phyloP scores from a whole-genome alignment of 805 yeast species.

The Clavispora asparagi region DNA sequence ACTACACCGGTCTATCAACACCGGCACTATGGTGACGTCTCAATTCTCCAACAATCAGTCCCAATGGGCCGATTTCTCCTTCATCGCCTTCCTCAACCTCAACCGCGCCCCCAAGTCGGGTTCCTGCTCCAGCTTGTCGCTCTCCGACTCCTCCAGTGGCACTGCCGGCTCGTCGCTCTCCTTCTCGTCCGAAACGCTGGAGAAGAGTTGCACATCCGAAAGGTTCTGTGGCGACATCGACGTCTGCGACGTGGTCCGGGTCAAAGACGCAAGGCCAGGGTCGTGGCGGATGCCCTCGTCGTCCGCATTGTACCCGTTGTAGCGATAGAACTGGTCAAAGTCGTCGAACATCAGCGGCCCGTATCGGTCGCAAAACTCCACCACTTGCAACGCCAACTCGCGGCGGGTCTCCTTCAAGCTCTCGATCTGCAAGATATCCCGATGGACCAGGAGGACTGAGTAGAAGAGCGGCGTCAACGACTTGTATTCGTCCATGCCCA shows the following conservation, averaged over 20 bases:
- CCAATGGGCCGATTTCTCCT: neutral
- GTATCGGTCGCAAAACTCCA: slow-evolving; percentile 30
- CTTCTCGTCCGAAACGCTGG: slow-evolving; percentile 3
- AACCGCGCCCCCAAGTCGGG: neutral
- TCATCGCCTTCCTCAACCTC: neutral
- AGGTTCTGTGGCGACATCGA: slow-evolving; percentile 17
- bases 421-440: slow-evolving; percentile 26
- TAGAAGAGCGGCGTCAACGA: slow-evolving; percentile 34
- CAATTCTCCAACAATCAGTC: too few species aligned
- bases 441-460: slow-evolving; percentile 26
- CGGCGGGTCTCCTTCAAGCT: slow-evolving; percentile 24
- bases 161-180: slow-evolving; percentile 4
- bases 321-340: slow-evolving; percentile 24
- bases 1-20: too few species aligned
- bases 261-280: neutral
- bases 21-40: too few species aligned
- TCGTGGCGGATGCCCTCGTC: slow-evolving; percentile 1
- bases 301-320: neutral
- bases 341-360: slow-evolving; percentile 38
- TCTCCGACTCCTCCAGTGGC: too few species aligned
- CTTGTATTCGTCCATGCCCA: slow-evolving; percentile 38
- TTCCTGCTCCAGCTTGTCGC: neutral
- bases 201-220: slow-evolving; percentile 27
- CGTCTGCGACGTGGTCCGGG: neutral
- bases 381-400: slow-evolving; percentile 24